Base-by-base conservation (phyloP, 1,139 yeast genomes). In the Saccharomyces pastorianus region DNA sequence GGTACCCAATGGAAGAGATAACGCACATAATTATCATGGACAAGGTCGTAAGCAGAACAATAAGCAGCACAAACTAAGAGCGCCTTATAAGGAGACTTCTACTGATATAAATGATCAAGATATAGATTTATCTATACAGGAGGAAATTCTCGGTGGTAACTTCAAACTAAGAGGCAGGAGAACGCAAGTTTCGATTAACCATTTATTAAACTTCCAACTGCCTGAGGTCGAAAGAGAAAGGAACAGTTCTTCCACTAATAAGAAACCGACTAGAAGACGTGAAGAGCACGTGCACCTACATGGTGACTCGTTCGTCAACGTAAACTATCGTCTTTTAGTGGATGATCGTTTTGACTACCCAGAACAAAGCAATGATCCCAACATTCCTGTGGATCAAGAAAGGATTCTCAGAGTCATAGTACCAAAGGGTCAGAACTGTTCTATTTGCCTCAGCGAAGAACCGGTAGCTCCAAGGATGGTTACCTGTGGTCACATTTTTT, bases 391-490 rank as follows among this genome's bases (percentile, higher is more conserved):
- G 2, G 81, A 85, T 7, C 76, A 80, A 59, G 75, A 76, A 3
- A 76, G 80, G 49, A 84, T 93, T 4, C 72, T 85, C 42, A 76
- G 96, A 53, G 88, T 93, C 3, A 69, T 89, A 23, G 85, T 82
- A 0, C 87, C 95, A 11, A 80, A 77, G 59, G 88, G 90, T 13
- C 81, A 84, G 52, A 73, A 77, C 27, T 95, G 99, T 67, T 98
- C 99, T 0, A 93, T 95, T 41, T 95, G 99, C 68, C 75, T 93
- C 17, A 79, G 85, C 32, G 95, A 88, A 53, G 85, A 83, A 23
- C 87, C 93, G 7, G 79, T 87, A 41, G 97, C 98, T 0, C 98
- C 99, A 1, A 75, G 98, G 54, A 95, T 95, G 98, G 82, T 90
- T 32, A 79, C 84, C 14, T 95, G 99, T 73, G 99, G 99, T 2